phyloP scores from a whole-genome alignment of 495 filamentous ascomycete species.

The Aspergillus taichungensis region DNA sequence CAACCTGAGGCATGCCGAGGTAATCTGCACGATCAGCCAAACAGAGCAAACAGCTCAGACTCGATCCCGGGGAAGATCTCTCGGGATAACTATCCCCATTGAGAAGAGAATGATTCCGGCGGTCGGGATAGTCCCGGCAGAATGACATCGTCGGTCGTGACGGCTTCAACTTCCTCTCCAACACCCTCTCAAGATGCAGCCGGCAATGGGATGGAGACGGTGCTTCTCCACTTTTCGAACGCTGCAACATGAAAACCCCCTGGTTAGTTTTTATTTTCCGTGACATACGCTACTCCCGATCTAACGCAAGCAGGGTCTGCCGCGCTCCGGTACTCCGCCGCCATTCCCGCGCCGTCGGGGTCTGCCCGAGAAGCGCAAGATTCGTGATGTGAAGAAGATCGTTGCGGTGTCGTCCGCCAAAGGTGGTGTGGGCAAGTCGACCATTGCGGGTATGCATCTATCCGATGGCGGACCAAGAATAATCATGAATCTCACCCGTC shows the following conservation, averaged over 20 bases:
- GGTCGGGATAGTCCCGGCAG: too few species aligned
- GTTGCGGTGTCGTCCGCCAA: conserved; percentile 93
- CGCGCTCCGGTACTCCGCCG: conserved; percentile 62
- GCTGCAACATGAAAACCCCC: conserved; percentile 83
- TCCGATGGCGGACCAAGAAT: background rate
- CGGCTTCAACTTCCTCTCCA: background rate
- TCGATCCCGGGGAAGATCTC: too few species aligned
- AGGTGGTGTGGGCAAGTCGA: conserved; percentile 93
- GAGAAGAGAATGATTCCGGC: too few species aligned
- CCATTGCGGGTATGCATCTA: conserved; percentile 58
- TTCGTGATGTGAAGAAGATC: conserved; percentile 75
- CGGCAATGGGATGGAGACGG: conserved; percentile 11
- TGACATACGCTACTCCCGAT: background rate
- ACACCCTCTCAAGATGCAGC: background rate
- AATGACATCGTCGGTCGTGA: too few species aligned
- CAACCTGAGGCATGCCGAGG: too few species aligned
- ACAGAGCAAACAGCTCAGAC: too few species aligned
- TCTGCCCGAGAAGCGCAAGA: conserved; percentile 69
- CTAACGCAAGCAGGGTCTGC: conserved; percentile 56
- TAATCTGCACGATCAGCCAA: too few species aligned
- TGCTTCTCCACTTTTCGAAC: conserved; percentile 55
- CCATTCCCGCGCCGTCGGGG: conserved; percentile 72
- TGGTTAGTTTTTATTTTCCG: conserved; percentile 43
- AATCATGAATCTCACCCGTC: conserved; percentile 1
- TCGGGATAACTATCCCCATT: too few species aligned